Percentiles rank a stretch among this genome's conserved stretches.
phyloP scores from a whole-genome alignment of 2,329 filamentous ascomycete genomes.

The Ophiosphaerella herpotricha region DNA sequence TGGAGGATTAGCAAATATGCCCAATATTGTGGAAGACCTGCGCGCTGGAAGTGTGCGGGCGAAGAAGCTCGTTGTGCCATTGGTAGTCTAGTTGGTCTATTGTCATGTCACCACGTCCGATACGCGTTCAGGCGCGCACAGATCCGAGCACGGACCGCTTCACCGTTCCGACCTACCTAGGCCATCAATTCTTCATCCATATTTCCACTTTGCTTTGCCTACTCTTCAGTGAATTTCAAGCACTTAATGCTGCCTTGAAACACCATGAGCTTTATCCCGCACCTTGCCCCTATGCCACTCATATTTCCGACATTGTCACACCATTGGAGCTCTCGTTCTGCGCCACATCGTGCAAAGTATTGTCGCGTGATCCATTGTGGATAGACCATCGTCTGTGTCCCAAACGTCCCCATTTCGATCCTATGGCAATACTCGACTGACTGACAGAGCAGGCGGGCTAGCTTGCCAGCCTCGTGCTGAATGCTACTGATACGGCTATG shows the following conservation, averaged over 20 bases:
- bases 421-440: constrained; percentile 6
- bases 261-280: neutral
- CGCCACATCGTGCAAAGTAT: constrained; percentile 1
- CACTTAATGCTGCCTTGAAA: neutral
- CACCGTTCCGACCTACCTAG: too few relatives aligned
- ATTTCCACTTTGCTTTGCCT: too few relatives aligned
- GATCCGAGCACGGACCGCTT: too few relatives aligned
- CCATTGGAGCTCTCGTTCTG: constrained; percentile 4
- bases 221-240: too few relatives aligned
- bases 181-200: too few relatives aligned
- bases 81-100: too few relatives aligned
- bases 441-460: constrained; percentile 8
- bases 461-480: neutral
- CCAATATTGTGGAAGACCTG: too few relatives aligned
- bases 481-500: neutral
- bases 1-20: too few relatives aligned
- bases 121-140: too few relatives aligned
- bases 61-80: too few relatives aligned
- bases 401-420: constrained; percentile 9
- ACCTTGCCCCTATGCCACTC: neutral
- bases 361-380: constrained; percentile 4
- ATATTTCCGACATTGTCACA: constrained; percentile 1
- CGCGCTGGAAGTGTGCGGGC: too few relatives aligned
- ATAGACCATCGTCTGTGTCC: constrained; percentile 4
- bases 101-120: too few relatives aligned